A percentile compares a stretch with the other conserved stretches of the same genome.
These are phyloP conservation scores for Diaporthe ilicicola DNA, from an alignment of 2,329 filamentous ascomycete genomes.

Conservation along the genomic window DNA sequence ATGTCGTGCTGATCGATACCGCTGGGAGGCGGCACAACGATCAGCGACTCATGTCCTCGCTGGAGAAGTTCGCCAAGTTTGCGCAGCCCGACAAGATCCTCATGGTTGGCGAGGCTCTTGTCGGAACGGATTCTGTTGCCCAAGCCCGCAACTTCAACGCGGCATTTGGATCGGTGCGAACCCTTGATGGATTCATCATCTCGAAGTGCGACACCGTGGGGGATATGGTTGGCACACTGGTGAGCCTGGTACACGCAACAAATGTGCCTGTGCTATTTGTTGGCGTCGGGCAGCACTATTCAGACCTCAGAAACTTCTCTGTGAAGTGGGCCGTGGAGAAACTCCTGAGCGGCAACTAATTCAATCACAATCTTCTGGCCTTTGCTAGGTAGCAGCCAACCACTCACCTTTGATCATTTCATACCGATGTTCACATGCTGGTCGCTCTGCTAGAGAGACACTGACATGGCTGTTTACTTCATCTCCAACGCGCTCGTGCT, in stretches of 20 bases:
- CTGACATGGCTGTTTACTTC: neutral
- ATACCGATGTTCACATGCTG: neutral
- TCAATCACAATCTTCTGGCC: neutral
- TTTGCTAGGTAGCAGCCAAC: neutral
- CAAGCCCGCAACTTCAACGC: slow-evolving; percentile 97
- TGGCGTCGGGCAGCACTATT: slow-evolving; percentile 76
- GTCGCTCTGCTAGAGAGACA: neutral
- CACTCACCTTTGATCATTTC: neutral
- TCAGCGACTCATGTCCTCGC: slow-evolving; percentile 90
- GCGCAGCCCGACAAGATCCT: slow-evolving; percentile 97
- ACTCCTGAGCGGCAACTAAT: slow-evolving; percentile 61
- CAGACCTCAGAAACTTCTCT: slow-evolving; percentile 73
- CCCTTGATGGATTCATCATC: slow-evolving; percentile 96
- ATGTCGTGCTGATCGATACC: slow-evolving; percentile 97
- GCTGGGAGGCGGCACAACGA: slow-evolving; percentile 96
- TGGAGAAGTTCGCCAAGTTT: slow-evolving; percentile 97
- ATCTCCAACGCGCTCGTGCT: neutral
- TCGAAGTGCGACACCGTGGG: slow-evolving; percentile 98
- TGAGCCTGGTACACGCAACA: slow-evolving; percentile 97
- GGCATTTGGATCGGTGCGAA: slow-evolving; percentile 82
- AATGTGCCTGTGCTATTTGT: slow-evolving; percentile 96
- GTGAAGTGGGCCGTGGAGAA: slow-evolving; percentile 76
- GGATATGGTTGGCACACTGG: slow-evolving; percentile 96
- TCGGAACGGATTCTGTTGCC: slow-evolving; percentile 93
- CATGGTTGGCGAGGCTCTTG: slow-evolving; percentile 90